Evolutionary conservation across 2,329 filamentous ascomycete species (phyloP).

Genomic region (Monosporascus ibericus): DNA sequence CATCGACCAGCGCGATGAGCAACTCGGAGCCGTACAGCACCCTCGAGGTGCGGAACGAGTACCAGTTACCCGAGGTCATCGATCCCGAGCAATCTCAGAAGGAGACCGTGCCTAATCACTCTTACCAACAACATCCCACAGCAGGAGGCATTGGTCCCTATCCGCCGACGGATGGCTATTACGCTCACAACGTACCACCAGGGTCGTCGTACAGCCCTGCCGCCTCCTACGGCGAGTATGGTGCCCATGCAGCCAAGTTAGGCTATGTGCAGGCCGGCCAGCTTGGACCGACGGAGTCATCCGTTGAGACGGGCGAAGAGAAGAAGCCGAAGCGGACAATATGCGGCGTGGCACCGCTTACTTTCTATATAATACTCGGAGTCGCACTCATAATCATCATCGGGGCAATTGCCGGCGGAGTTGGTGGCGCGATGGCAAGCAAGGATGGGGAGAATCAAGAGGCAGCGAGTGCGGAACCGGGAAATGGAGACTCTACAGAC

Average conservation of each 20-base stretch:
- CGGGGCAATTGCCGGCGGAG: slow-evolving; percentile 8
- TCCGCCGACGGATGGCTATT: neutral
- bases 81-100: slow-evolving; percentile 5
- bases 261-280: slow-evolving; percentile 1
- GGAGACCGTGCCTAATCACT: neutral
- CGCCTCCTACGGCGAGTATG: neutral
- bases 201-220: neutral
- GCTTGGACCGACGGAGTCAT: neutral
- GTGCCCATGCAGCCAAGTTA: neutral
- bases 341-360: slow-evolving; percentile 12
- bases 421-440: slow-evolving; percentile 9
- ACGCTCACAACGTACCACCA: neutral
- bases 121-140: neutral
- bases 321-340: slow-evolving; percentile 10
- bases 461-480: neutral
- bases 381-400: slow-evolving; percentile 3
- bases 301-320: neutral
- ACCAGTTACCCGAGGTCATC: slow-evolving; percentile 1
- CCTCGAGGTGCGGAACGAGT: neutral
- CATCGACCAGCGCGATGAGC: neutral
- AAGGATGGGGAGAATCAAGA: slow-evolving; percentile 2
- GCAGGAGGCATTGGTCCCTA: neutral
- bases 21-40: neutral
- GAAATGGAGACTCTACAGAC: slow-evolving; percentile 2
- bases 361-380: slow-evolving; percentile 14